Base-by-base conservation (phyloP, 352 stramenopile genomes). In the Phytophthora gonapodyides region DNA sequence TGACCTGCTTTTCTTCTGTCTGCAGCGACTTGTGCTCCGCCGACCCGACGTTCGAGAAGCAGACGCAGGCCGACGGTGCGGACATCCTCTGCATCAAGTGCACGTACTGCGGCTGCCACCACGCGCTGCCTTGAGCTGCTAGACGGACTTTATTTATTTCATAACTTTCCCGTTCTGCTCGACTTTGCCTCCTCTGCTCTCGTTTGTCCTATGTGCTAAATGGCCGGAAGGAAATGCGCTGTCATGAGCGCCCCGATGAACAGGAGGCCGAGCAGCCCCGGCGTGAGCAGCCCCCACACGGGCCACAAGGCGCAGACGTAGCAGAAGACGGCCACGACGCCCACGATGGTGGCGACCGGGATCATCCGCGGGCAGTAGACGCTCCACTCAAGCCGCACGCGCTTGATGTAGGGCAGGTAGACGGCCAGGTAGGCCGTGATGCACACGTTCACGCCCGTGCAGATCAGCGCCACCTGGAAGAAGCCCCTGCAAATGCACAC, bases 281-380 rank as follows among this genome's bases (percentile, higher is more conserved):
- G 95, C 24, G 93, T 93, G 37, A 98, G 78, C 53, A 98, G 82
- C 37, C 95, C 93, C 84, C 85, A 98, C 17, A 98, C 70, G 3
- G 91, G 89, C 91, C 90, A 98, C 43, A 94, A 87, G 15, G 88
- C 88, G 53, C 88, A 85, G 36, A 97, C 72, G 52, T 97, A 96
- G 73, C 76, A 82, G 38, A 89, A 66, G 9, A 71, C 67, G 10
- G 72, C 82, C 41, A 97, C 27, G 0, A 94, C 61, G 13, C 83
- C 88, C 27, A 89, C 73, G 27, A 80, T 57, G 0, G 86, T 96
- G 50, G 96, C 93, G 1, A 68, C 84, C 1, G 95, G 91, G 61
- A 98, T 90, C 65, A 98, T 94, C 13, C 88, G 76, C 12, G 93
- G 93, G 66, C 91, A 98, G 67, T 98, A 98, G 10, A 97, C 81